Base-by-base conservation (phyloP, 2,329 filamentous ascomycete genomes). In the Stemphylium beticola region DNA sequence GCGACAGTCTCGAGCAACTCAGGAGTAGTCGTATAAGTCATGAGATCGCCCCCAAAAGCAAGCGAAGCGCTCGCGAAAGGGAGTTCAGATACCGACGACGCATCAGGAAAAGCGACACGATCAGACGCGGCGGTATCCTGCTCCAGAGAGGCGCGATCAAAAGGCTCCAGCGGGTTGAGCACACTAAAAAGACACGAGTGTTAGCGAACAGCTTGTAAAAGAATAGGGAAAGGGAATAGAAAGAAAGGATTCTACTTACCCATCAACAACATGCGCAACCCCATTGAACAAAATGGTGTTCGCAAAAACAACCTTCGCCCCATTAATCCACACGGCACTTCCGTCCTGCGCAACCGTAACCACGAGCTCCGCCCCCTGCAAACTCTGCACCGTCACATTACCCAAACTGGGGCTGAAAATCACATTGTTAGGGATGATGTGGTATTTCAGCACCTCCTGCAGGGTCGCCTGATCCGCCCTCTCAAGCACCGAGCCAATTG, bases 401-500 rank as follows among this genome's bases (percentile, higher is more conserved):
- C 64, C 61, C 40, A 69, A 38, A 15, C 60, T 61, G 17, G 66
- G 55, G 5, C 61, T 65, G 58, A 68, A 69, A 7, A 68, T 64
- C 18, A 69, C 64, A 32, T 53, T 67, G 17, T 61, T 63, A 29
- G 67, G 66, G 15, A 69, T 67, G 29, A 68, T 58, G 48, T 69
- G 67, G 60, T 67, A 65, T 9, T 54, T 48, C n/a, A 69, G 66
- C 11, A 68, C 67, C 2, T 62, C 53, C 47, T 60, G 61, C 2
- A 69, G 52, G 4, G 64, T 68, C 4, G 47, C 40, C 10, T 60
- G n/a, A 31, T 68, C 59, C 5, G 58, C 64, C 2, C 56, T 47
- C 17, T 52, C 53, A 2, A 69, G 53, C 14, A 67, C 59, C 3
- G 67, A 68, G 44, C 66, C 67, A 26, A 85, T 80, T 70, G 82